Evolutionary conservation across 73 alveolate species (phyloP).

Genomic region (Loxodes magnus): DNA sequence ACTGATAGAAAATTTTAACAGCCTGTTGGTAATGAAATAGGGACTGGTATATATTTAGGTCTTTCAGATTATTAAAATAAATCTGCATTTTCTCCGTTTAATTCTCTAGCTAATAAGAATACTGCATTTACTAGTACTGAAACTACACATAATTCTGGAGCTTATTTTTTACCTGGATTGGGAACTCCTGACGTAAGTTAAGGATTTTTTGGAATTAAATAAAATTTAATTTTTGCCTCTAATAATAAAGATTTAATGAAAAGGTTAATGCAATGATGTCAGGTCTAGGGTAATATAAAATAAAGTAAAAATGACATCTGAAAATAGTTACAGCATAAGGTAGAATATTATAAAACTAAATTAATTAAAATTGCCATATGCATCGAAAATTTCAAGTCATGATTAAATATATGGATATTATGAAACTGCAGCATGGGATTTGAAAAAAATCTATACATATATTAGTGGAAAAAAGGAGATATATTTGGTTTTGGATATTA

Average conservation of each 20-base stretch:
- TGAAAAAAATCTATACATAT: slow-evolving; percentile 35
- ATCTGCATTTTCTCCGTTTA: slow-evolving; percentile 8
- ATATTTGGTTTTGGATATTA: slow-evolving; percentile 62
- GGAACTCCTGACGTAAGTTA: background rate
- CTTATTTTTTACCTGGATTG: slow-evolving; percentile 1
- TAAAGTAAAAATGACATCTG: background rate
- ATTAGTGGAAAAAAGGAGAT: slow-evolving; percentile 23
- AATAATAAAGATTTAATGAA: slow-evolving; percentile 14
- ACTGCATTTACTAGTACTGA: background rate
- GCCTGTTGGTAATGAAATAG: slow-evolving; percentile 3
- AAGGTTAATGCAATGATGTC: slow-evolving; percentile 2
- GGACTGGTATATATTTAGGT: slow-evolving; percentile 31
- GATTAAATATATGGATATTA: slow-evolving; percentile 57
- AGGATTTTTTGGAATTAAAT: slow-evolving; percentile 1
- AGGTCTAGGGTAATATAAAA: slow-evolving; percentile 30
- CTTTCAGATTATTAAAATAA: background rate
- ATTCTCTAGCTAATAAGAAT: slow-evolving; percentile 2
- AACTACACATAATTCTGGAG: slow-evolving; percentile 32
- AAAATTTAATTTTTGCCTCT: slow-evolving; percentile 16
- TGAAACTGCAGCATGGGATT: slow-evolving; percentile 28
- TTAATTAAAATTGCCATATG: slow-evolving; percentile 13
- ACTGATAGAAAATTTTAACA: slow-evolving; percentile 1
- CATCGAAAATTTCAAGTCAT: slow-evolving; percentile 54
- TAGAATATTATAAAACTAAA: background rate
- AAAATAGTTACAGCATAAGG: background rate